Percentiles rank a stretch among this genome's conserved stretches.
Conservation (phyloP, 179 eudicot species). For the Dionaea muscipula region DNA sequence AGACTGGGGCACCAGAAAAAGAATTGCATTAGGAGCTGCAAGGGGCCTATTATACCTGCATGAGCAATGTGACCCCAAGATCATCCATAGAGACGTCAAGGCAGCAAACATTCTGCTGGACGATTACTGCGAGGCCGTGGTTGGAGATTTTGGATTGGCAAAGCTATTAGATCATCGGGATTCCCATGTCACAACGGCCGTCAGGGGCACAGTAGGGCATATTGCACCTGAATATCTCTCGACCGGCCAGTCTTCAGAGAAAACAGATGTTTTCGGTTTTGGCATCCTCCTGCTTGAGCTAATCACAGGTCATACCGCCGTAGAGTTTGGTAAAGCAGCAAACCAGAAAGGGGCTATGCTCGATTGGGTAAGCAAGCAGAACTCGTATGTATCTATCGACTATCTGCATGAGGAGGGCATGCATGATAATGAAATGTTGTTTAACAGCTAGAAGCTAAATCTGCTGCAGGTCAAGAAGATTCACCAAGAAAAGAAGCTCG, state of each 20-base stretch:
- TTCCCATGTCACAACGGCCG: constrained; percentile 41
- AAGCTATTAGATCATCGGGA: constrained; percentile 38
- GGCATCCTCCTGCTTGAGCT: constrained; percentile 10
- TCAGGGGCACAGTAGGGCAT: constrained; percentile 40
- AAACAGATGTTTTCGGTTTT: constrained; percentile 10
- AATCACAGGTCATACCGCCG: constrained; percentile 7
- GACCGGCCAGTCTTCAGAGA: constrained; percentile 8
- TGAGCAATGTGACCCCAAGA: constrained; percentile 37
- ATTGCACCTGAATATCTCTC: constrained; percentile 35
- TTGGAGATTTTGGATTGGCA: constrained; percentile 36
- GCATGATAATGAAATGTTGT: too few relatives aligned
- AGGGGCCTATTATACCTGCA: constrained; percentile 37
- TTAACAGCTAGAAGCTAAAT: too few relatives aligned
- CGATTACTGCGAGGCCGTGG: constrained; percentile 37
- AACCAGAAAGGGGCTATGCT: constrained; percentile 12
- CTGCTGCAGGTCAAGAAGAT: constrained; percentile 75
- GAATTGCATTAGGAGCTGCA: constrained; percentile 33
- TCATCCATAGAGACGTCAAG: constrained; percentile 38
- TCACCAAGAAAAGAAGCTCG: constrained; percentile 71
- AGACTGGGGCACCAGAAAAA: constrained; percentile 27
- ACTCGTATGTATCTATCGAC: too few relatives aligned
- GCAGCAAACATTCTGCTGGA: constrained; percentile 38
- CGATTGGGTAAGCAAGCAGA: constrained; percentile 12
- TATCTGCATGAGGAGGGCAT: too few relatives aligned
- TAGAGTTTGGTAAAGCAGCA: constrained; percentile 8